These are phyloP conservation scores for Myriosclerotinia scirpicola DNA, from an alignment of 2,329 filamentous ascomycete species.

Conservation along the genomic window DNA sequence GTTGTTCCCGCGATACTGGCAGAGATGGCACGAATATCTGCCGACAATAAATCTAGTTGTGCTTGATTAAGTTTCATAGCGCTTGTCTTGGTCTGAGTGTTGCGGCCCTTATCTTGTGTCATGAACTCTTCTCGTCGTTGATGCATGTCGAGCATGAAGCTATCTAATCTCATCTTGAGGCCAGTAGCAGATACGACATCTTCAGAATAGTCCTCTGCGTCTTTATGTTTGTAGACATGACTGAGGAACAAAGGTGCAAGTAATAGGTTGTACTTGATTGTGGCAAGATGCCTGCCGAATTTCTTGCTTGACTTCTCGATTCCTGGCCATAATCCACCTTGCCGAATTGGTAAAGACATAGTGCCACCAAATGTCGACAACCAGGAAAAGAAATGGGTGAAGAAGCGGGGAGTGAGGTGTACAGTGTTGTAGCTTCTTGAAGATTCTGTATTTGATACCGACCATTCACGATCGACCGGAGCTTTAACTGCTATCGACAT, in stretches of 20 bases:
- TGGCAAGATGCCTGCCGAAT: constrained; percentile 94
- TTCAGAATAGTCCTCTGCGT: constrained; percentile 80
- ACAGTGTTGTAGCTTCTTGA: constrained; percentile 95
- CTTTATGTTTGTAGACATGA: constrained; percentile 98
- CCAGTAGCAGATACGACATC: constrained; percentile 85
- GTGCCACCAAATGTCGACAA: constrained; percentile 95
- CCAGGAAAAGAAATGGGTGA: constrained; percentile 98
- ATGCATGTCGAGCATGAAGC: constrained; percentile 95
- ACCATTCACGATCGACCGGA: constrained; percentile 84
- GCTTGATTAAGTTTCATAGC: constrained; percentile 96
- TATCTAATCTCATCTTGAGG: constrained; percentile 93
- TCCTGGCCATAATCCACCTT: constrained; percentile 87
- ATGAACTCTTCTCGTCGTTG: constrained; percentile 91
- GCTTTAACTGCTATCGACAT: constrained; percentile 89
- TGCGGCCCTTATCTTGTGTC: constrained; percentile 72
- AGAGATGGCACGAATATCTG: constrained; percentile 90
- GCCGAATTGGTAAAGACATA: constrained; percentile 90
- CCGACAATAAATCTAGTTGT: constrained; percentile 86
- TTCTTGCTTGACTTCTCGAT: constrained; percentile 98
- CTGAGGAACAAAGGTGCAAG: constrained; percentile 91
- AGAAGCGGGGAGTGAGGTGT: constrained; percentile 91
- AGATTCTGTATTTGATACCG: constrained; percentile 68
- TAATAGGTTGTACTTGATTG: constrained; percentile 94
- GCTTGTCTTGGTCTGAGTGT: constrained; percentile 77
- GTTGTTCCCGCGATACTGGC: constrained; percentile 83